Evolutionary conservation across 75 land plant genomes (phyloP).

Genomic region (Sequoiadendron giganteum): DNA sequence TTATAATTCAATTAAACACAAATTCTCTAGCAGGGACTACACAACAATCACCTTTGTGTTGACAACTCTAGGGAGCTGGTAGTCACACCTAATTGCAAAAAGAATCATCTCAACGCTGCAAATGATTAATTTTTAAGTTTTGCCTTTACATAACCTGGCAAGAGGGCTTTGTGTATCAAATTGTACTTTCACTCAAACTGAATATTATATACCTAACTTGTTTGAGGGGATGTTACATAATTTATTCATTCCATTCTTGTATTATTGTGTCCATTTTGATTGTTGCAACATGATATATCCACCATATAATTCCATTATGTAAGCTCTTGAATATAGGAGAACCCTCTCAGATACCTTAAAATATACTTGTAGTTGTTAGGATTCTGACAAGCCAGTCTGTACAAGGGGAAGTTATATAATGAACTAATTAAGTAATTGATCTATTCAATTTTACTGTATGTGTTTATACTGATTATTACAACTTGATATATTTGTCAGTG

Average conservation of each 20-base stretch:
- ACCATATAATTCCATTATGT: background rate
- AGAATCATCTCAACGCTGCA: background rate
- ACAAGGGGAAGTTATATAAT: background rate
- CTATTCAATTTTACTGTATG: background rate
- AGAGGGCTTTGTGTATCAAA: background rate
- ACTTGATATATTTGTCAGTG: background rate
- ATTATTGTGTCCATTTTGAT: background rate
- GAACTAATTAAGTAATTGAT: background rate
- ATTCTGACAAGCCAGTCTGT: background rate
- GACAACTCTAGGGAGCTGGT: background rate
- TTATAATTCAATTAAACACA: background rate
- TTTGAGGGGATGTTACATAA: background rate
- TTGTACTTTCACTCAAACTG: background rate
- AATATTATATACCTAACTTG: background rate
- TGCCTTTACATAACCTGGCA: background rate
- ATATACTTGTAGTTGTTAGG: background rate
- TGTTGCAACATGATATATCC: background rate
- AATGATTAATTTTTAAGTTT: background rate
- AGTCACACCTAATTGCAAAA: background rate
- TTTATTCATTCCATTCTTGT: background rate
- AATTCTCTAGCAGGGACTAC: background rate
- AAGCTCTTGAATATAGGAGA: background rate
- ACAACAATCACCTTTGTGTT: background rate
- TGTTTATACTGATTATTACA: background rate
- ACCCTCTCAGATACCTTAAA: background rate